phyloP scores from a whole-genome alignment of 2,329 filamentous ascomycete genomes.

The Nigrospora osmanthi region DNA sequence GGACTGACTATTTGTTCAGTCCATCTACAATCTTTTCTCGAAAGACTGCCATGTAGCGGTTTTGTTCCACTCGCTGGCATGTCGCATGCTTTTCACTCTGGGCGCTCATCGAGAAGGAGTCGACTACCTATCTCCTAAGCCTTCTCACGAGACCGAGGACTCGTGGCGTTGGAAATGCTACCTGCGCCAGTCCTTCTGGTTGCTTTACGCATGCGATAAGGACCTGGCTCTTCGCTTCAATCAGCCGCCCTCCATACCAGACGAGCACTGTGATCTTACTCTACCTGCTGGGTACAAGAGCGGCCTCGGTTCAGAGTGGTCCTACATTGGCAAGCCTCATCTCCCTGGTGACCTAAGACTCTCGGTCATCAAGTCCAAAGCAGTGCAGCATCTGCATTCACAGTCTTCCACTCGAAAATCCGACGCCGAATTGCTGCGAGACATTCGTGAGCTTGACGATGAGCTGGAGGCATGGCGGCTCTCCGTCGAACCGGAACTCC shows the following conservation, averaged over 20 bases:
- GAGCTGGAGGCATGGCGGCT: conserved; percentile 47
- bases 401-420: conserved; percentile 36
- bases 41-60: conserved; percentile 37
- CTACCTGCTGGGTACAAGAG: conserved; percentile 32
- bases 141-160: background rate
- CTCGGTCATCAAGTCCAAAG: conserved; percentile 42
- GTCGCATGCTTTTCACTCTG: conserved; percentile 39
- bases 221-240: conserved; percentile 46
- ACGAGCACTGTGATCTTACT: conserved; percentile 44
- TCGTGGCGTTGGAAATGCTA: conserved; percentile 21
- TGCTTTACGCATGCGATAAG: conserved; percentile 46
- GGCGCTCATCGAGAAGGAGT: conserved; percentile 31
- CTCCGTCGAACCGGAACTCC: conserved; percentile 33
- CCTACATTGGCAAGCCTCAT: conserved; percentile 9
- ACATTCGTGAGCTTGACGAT: conserved; percentile 48
- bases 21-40: conserved; percentile 32
- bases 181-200: conserved; percentile 41
- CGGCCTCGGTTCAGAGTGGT: background rate
- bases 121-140: conserved; percentile 1
- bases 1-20: conserved; percentile 14
- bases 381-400: conserved; percentile 41
- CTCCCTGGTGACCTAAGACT: conserved; percentile 41
- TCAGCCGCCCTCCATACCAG: conserved; percentile 40
- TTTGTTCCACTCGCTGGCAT: conserved; percentile 35
- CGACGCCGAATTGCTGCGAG: conserved; percentile 44